Percentiles rank a stretch among this genome's conserved stretches.
These are phyloP conservation scores for Sideroxylon spinosum DNA, from an alignment of 179 eudicot genomes.

Conservation along the genomic window DNA sequence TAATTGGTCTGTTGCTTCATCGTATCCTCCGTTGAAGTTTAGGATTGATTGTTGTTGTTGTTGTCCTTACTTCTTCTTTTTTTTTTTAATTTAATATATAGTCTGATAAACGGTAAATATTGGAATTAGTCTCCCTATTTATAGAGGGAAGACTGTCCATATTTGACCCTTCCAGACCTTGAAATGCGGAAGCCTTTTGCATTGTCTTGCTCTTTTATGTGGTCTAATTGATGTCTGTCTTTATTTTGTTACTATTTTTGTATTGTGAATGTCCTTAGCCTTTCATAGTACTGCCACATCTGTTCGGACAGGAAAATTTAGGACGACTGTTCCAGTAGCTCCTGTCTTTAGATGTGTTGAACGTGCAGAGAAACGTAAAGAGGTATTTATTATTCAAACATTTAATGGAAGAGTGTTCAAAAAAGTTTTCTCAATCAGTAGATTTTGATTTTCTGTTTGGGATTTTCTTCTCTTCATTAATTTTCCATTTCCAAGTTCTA, in stretches of 20 bases:
- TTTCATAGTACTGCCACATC: conserved; percentile 57
- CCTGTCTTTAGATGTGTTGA: conserved; percentile 50
- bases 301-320: conserved; percentile 50
- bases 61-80: too few species aligned
- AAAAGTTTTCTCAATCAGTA: not conserved
- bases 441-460: not conserved
- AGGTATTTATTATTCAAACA: conserved; percentile 39
- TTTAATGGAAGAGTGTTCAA: not conserved
- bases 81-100: not conserved
- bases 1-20: conserved; percentile 55
- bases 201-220: too few species aligned
- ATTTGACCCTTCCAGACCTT: too few species aligned
- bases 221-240: too few species aligned
- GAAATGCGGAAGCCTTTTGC: too few species aligned
- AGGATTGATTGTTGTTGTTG: not conserved
- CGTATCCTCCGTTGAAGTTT: conserved; percentile 46
- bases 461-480: conserved; percentile 7
- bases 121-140: too few species aligned
- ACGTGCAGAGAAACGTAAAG: conserved; percentile 66
- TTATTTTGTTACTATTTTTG: too few species aligned
- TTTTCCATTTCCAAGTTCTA: conserved; percentile 46
- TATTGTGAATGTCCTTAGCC: conserved; percentile 47
- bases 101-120: not conserved
- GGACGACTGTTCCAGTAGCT: conserved; percentile 67
- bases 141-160: too few species aligned